These are phyloP conservation scores for Gossypium aridum DNA, from an alignment of 441 rosid genomes.

Conservation along the genomic window DNA sequence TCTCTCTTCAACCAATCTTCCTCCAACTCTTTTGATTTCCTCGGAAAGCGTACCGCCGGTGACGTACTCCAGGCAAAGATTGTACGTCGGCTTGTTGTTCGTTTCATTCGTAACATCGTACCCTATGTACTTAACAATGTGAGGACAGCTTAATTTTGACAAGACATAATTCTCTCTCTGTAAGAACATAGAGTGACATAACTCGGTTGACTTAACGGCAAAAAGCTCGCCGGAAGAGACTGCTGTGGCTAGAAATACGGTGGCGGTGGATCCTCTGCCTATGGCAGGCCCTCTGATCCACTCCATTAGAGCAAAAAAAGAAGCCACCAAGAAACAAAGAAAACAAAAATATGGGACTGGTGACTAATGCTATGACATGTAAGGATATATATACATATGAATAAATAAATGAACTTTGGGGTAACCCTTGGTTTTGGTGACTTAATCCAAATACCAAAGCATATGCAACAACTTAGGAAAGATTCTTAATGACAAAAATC, in stretches of 20 bases:
- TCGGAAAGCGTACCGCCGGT: conserved; percentile 63
- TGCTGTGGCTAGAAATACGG: conserved; percentile 63
- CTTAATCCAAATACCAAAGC: conserved; percentile 7
- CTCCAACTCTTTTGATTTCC: conserved; percentile 45
- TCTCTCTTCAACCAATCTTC: conserved; percentile 46
- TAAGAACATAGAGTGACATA: conserved; percentile 43
- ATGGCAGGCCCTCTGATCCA: conserved; percentile 75
- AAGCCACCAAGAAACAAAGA: background rate
- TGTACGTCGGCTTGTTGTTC: conserved; percentile 34
- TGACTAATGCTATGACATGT: background rate
- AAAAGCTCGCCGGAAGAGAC: conserved; percentile 39
- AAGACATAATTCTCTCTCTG: conserved; percentile 50
- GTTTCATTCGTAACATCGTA: conserved; percentile 29
- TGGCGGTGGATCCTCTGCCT: conserved; percentile 84
- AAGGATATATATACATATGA: conserved; percentile 1
- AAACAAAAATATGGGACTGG: background rate
- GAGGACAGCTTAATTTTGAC: conserved; percentile 54
- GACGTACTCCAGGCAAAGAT: conserved; percentile 59
- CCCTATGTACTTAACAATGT: conserved; percentile 57
- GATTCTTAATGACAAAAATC: conserved; percentile 10
- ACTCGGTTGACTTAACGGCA: conserved; percentile 64
- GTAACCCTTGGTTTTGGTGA: conserved; percentile 14
- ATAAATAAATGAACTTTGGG: conserved; percentile 18
- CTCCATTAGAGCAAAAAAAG: conserved; percentile 36
- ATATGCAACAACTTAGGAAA: conserved; percentile 3